Evolutionary conservation across 1,139 yeast genomes (phyloP).

Genomic region (Pichiaceae sp.): DNA sequence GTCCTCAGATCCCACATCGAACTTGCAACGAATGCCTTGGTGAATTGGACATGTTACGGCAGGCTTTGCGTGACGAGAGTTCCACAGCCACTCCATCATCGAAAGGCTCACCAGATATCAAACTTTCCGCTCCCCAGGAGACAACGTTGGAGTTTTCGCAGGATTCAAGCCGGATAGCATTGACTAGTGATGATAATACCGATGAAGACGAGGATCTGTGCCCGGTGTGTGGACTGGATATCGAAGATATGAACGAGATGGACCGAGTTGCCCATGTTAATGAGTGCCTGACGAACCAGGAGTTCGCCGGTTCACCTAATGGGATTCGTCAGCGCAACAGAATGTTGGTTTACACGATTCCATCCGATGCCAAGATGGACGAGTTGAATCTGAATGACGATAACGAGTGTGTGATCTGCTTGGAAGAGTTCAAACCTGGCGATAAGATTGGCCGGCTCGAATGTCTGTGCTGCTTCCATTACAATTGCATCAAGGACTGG

Average conservation of each 20-base stretch:
- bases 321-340: slow-evolving; percentile 48
- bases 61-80: slow-evolving; percentile 28
- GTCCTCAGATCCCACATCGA: slow-evolving; percentile 44
- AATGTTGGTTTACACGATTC: slow-evolving; percentile 77
- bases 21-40: slow-evolving; percentile 69
- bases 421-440: slow-evolving; percentile 80
- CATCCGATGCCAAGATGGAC: slow-evolving; percentile 20
- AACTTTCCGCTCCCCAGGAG: slow-evolving; percentile 1
- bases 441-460: slow-evolving; percentile 88
- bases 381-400: slow-evolving; percentile 25
- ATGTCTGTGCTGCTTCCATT: slow-evolving; percentile 91
- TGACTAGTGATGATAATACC: slow-evolving; percentile 1
- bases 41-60: slow-evolving; percentile 50
- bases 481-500: slow-evolving; percentile 86
- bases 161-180: neutral
- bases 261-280: slow-evolving; percentile 63
- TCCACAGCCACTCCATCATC: neutral
- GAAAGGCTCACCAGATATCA: neutral
- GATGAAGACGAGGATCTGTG: slow-evolving; percentile 32
- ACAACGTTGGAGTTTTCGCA: neutral
- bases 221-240: slow-evolving; percentile 46
- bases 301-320: slow-evolving; percentile 57
- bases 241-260: slow-evolving; percentile 27
- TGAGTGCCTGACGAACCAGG: slow-evolving; percentile 58
- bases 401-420: slow-evolving; percentile 85